phyloP scores from a whole-genome alignment of 2,329 filamentous ascomycete genomes.

The Fusarium nygamai region DNA sequence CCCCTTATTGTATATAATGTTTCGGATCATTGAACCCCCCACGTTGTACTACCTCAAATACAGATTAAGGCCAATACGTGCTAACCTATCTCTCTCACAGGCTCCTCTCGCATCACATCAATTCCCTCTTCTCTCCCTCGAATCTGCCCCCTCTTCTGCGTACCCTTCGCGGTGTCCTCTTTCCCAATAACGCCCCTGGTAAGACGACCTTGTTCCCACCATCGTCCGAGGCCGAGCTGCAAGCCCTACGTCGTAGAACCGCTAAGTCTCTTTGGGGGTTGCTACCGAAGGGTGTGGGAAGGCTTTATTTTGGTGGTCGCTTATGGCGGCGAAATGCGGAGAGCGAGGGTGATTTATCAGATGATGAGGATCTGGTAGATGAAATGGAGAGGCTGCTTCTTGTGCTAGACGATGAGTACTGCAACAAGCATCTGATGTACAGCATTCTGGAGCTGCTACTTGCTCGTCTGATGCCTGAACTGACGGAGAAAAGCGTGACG shows the following conservation, averaged over 20 bases:
- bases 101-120: conserved; percentile 67
- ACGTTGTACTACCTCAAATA: conserved; percentile 21
- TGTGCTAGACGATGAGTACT: conserved; percentile 82
- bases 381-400: conserved; percentile 75
- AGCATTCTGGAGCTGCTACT: conserved; percentile 82
- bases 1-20: conserved; percentile 26
- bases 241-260: conserved; percentile 72
- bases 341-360: conserved; percentile 35
- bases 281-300: conserved; percentile 58
- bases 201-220: conserved; percentile 70
- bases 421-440: conserved; percentile 93
- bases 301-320: conserved; percentile 61
- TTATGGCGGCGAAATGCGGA: conserved; percentile 41
- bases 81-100: conserved; percentile 52
- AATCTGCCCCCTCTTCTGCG: conserved; percentile 74
- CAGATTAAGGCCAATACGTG: conserved; percentile 29
- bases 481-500: conserved; percentile 75
- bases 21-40: conserved; percentile 34
- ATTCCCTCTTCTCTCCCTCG: conserved; percentile 68
- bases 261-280: conserved; percentile 67
- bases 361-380: conserved; percentile 57
- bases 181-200: conserved; percentile 84
- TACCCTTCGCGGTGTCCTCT: conserved; percentile 79
- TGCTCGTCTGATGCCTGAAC: conserved; percentile 84
- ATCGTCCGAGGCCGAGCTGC: conserved; percentile 66